Base-by-base conservation (phyloP, 768 basidiomycete species). In the Russula vinacea region DNA sequence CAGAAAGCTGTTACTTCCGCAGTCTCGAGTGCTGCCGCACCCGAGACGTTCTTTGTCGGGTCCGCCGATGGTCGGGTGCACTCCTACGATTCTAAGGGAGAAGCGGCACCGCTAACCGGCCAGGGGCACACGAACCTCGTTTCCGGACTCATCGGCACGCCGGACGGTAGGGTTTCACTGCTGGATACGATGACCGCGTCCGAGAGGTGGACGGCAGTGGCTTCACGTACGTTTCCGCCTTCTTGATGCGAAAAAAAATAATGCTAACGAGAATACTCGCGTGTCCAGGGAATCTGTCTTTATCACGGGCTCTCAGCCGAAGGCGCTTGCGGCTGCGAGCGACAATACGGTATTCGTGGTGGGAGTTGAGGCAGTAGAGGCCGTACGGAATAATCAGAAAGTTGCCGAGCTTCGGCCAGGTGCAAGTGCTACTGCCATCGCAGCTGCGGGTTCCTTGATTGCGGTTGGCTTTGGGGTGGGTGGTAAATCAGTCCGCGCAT, bases 141-240 rank as follows among this genome's bases (percentile, higher is more conserved):
- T 22, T 81, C 86, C 0, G 86, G 81, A 0, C 74, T 97, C 52
- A 78, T 83, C 0, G 72, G 78, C 0, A 76, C 78, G 11, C 69
- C 76, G 0, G 71, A 74, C 9, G 84, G 82, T 32, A 84, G 81
- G 58, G 77, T 89, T 88, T 83, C 70, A 88, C 88, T 24, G 76
- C 84, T 17, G 94, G 90, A 14, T 94, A 84, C 71, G 95, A 97
- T 66, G 95, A 97, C 71, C 78, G 73, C 37, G 76, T 93, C 4
- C 79, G 87, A 51, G 90, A 92, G 70, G 83, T 93, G 50, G 80
- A 80, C 13, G 68, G 76, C 22, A 74, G 74, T 24, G 74, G 72
- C 65, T 87, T 84, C 73, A 74, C 78, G 83, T 88, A 62, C 62
- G 83, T 79, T n/a, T 26, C 10, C 29, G 39, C 26, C 65, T 44